Evolutionary conservation across 352 stramenopile genomes (phyloP), one percentile per base, ranked within the genome.

Genomic region (Phytophthora agathidicida): DNA sequence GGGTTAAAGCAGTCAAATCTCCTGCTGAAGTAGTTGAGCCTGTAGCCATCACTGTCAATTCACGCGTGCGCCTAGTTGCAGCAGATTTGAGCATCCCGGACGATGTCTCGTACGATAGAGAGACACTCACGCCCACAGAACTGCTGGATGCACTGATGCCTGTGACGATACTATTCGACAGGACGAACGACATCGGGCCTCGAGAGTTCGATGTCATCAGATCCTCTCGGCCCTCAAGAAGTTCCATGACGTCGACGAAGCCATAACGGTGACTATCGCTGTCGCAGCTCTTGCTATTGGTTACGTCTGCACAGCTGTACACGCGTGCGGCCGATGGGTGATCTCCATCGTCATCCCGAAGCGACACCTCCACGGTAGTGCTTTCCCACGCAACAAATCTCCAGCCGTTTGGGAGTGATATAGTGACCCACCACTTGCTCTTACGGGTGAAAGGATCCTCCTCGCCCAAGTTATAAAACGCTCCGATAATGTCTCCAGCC

Each of bases 361-460:
- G 50, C 8, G 68, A 77, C n/a, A 88, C 78, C 19, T 78, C 41
- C 5, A 83, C 68, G 2, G 53, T 64, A 39, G 83, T 91, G 47
- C 71, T 84, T 23, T 71, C 58, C 83, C 81, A 91, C 7, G 70
- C 57, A 14, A 93, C 81, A 43, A 90, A 93, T 49, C 80, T 73
- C 83, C 83, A 93, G 19, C 65, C 76, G 19, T 32, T 57, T 8
- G 81, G 83, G 1, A 93, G 70, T 2, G 62, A 80, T 32, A 93
- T 83, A 1, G 77, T 80, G 48, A 93, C 62, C 83, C 83, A 93
- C 81, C 83, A 93, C 7, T 87, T 83, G 31, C 60, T 83, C 7
- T 63, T 66, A 19, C 50, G 52, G 8, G 42, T 41, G 6, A 89
- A 57, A 3, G 83, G 81, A 33, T 83, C 80, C 38, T 86, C 65